These are phyloP conservation scores for Arachnomyces sp. DNA, from an alignment of 2,329 filamentous ascomycete species.

Conservation along the genomic window DNA sequence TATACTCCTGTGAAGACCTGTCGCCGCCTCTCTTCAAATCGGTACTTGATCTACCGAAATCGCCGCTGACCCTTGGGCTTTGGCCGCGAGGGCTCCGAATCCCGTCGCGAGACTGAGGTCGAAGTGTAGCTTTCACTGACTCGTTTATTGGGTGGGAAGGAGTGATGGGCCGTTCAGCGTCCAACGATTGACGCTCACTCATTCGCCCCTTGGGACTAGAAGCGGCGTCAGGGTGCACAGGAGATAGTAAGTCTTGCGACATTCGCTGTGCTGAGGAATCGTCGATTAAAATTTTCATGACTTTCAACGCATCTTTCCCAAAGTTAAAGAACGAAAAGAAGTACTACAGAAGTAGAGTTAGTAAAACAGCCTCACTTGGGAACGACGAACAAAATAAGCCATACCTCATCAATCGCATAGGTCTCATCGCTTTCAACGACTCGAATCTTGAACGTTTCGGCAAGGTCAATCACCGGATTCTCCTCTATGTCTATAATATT, in stretches of 20 bases:
- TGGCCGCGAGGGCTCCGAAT: constrained; percentile 16
- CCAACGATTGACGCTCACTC: too few relatives aligned
- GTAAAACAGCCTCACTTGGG: constrained; percentile 11
- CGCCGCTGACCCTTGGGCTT: neutral
- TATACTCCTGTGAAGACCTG: constrained; percentile 13
- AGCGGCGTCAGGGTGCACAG: constrained; percentile 1
- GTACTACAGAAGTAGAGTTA: constrained; percentile 52
- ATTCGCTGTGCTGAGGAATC: constrained; percentile 48
- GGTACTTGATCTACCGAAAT: constrained; percentile 30
- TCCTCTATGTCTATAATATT: constrained; percentile 92
- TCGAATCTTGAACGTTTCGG: constrained; percentile 86
- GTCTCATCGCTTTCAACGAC: constrained; percentile 92
- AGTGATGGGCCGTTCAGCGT: constrained; percentile 1
- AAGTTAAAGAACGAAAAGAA: constrained; percentile 94
- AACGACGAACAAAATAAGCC: constrained; percentile 2
- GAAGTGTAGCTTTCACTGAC: constrained; percentile 55
- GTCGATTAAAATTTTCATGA: constrained; percentile 66
- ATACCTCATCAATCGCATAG: constrained; percentile 86
- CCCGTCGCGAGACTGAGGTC: constrained; percentile 41
- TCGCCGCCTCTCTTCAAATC: constrained; percentile 33
- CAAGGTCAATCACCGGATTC: constrained; percentile 81
- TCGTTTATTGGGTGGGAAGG: constrained; percentile 37
- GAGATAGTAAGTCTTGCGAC: constrained; percentile 21
- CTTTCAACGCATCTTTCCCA: constrained; percentile 72
- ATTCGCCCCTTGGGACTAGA: too few relatives aligned